These are phyloP conservation scores for Stachybotrys echinatus DNA, from an alignment of 2,329 filamentous ascomycete genomes.

Conservation along the genomic window DNA sequence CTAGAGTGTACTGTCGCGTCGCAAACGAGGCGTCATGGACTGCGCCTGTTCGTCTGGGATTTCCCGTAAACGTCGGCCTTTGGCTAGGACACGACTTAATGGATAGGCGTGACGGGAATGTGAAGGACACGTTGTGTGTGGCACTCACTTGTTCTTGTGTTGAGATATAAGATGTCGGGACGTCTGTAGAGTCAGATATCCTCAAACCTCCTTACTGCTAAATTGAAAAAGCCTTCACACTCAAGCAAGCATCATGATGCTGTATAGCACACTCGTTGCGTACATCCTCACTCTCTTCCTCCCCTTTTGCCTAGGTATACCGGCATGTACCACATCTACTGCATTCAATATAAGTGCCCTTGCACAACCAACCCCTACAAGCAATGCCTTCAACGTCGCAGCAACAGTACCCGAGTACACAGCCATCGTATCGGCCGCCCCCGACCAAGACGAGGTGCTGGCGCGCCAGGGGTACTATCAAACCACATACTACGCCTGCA, in stretches of 20 bases:
- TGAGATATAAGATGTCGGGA: too few species aligned
- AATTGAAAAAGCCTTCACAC: too few species aligned
- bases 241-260: not conserved
- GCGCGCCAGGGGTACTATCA: conserved; percentile 24
- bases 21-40: not conserved
- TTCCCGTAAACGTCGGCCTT: not conserved
- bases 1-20: not conserved
- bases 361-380: not conserved
- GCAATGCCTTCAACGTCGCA: not conserved
- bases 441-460: conserved; percentile 20
- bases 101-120: too few species aligned
- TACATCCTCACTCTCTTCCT: not conserved
- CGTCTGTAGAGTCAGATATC: too few species aligned
- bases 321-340: not conserved
- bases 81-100: not conserved
- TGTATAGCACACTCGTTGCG: not conserved
- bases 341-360: not conserved
- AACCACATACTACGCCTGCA: conserved; percentile 27
- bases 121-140: too few species aligned
- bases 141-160: too few species aligned
- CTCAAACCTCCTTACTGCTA: too few species aligned
- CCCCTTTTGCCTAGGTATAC: not conserved
- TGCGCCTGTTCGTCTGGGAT: not conserved
- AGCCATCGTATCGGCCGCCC: conserved; percentile 24
- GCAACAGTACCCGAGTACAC: conserved; percentile 16